Conservation (phyloP, 805 yeast genomes). For the Suhomyces sp. region DNA sequence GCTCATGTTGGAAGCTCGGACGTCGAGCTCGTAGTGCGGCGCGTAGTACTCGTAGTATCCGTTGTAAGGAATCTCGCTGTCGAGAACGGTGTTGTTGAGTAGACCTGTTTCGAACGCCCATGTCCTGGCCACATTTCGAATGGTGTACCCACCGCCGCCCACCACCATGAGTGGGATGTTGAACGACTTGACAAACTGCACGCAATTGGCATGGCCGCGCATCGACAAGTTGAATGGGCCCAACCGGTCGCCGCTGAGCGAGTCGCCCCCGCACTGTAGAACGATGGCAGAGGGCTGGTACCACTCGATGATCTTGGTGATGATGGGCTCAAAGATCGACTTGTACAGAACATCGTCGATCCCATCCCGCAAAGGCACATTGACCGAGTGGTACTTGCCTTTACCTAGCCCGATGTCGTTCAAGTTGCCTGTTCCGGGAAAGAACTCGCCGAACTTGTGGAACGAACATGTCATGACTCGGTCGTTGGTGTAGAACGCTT, state of each 20-base stretch:
- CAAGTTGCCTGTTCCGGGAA: constrained; percentile 29
- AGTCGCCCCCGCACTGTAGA: constrained; percentile 27
- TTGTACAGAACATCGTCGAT: constrained; percentile 27
- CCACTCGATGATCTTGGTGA: constrained; percentile 25
- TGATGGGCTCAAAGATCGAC: constrained; percentile 26
- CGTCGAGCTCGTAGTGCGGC: constrained; percentile 27
- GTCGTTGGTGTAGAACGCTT: constrained; percentile 25
- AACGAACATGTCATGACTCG: constrained; percentile 28
- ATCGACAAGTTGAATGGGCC: constrained; percentile 28
- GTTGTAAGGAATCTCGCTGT: constrained; percentile 25
- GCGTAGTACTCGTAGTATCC: constrained; percentile 31
- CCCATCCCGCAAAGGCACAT: constrained; percentile 26
- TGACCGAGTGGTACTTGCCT: constrained; percentile 26
- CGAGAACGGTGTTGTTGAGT: constrained; percentile 21
- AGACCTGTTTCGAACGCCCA: constrained; percentile 28
- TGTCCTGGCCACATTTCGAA: constrained; percentile 26
- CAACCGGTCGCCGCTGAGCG: constrained; percentile 25
- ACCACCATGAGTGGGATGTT: constrained; percentile 26
- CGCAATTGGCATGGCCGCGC: constrained; percentile 29
- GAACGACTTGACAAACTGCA: constrained; percentile 22
- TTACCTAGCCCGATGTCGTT: constrained; percentile 26
- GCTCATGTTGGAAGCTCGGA: constrained; percentile 26
- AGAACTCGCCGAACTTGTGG: constrained; percentile 27
- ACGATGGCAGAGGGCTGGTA: constrained; percentile 28
- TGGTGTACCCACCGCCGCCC: constrained; percentile 29